Evolutionary conservation across 163 green algal species (phyloP), one percentile per base, ranked within the genome.

Genomic region (Chlorella variabilis): DNA sequence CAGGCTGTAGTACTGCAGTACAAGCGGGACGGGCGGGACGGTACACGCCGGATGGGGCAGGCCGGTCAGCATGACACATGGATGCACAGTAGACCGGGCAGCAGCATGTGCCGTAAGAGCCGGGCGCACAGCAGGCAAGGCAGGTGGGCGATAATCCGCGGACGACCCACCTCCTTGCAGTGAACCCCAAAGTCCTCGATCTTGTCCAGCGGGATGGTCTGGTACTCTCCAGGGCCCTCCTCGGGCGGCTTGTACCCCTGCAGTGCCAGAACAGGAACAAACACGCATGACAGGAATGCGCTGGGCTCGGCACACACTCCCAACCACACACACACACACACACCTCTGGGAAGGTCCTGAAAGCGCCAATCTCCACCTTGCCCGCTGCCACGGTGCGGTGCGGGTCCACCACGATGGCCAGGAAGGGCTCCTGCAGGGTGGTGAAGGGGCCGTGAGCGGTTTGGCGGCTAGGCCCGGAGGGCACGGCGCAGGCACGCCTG

Each of bases 151-250:
- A 20, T 39, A 27, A 67, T 21, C 23, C 38, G 59, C n/a, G 21
- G 59, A 27, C 27, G 27, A 31, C 33, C 18, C 54, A 89, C 86
- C 84, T 87, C 56, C 63, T 97, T 95, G 74, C 90, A 92, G 82
- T 99, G 96, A 73, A 99, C 96, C 18, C 96, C 96, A 91, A 98
- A 99, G 87, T 99, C 97, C 89, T 99, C 97, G 51, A 99, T 98
- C 89, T 99, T 99, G 83, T 90, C 93, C 71, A 98, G 76, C 0
- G 96, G 96, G 80, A 99, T 98, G 62, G 94, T 98, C 91, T 99
- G 96, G 89, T 99, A 98, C 90, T 98, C 93, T 61, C 85, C 92
- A 3, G 89, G 79, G 1, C 86, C 89, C 80, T 95, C 93, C 48
- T 98, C 93, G 3, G 94, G 92, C 2, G 96, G 91, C 78, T 95